A percentile compares a stretch with the other conserved stretches of the same genome.
Evolutionary conservation across 768 basidiomycete species (phyloP).

Genomic region (Termitomyces sp.): DNA sequence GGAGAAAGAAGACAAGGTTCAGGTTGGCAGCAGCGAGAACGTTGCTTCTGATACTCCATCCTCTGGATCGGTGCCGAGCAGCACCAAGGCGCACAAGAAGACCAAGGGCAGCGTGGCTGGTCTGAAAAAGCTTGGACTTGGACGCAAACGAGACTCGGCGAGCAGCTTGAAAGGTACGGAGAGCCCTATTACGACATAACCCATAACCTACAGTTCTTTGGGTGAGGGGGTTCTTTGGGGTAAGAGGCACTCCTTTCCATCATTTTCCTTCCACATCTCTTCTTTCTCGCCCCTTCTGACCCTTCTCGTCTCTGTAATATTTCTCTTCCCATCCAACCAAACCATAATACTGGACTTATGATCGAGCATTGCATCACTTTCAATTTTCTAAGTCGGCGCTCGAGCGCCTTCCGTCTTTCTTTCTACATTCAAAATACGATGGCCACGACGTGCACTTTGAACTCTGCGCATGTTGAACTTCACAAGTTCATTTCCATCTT

Average conservation of each 20-base stretch:
- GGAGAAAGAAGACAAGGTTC: constrained; percentile 22
- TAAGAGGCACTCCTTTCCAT: constrained; percentile 3
- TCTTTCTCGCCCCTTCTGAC: neutral
- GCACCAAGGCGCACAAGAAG: constrained; percentile 44
- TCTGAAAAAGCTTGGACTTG: constrained; percentile 49
- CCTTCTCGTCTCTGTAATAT: neutral
- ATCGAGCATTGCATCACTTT: neutral
- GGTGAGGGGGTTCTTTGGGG: neutral
- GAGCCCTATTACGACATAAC: constrained; percentile 10
- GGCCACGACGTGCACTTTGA: neutral
- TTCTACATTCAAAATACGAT: neutral
- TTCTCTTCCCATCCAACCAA: neutral
- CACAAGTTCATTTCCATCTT: neutral
- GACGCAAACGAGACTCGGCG: constrained; percentile 48
- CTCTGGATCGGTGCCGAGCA: constrained; percentile 7
- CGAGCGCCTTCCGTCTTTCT: neutral
- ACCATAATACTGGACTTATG: neutral
- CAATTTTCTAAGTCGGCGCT: neutral
- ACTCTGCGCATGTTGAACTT: neutral
- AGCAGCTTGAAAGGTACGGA: constrained; percentile 20
- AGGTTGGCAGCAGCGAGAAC: constrained; percentile 15
- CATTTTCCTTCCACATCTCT: neutral
- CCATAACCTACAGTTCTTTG: neutral
- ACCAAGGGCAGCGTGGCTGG: constrained; percentile 51
- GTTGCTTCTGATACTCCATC: constrained; percentile 32